phyloP scores from a whole-genome alignment of 2,329 filamentous ascomycete species.

The Nothophoma quercina region DNA sequence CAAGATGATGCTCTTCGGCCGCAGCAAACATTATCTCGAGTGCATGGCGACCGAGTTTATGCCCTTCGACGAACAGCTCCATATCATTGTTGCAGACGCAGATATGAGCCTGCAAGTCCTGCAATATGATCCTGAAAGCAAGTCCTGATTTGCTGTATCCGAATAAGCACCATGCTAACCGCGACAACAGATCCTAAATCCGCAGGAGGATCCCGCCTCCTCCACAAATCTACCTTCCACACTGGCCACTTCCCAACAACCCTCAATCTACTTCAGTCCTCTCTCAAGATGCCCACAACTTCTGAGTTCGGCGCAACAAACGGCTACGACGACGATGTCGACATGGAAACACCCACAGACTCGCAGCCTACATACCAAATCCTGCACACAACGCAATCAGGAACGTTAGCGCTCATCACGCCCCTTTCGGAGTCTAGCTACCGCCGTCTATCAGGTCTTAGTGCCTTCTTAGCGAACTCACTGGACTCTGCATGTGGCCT shows the following conservation, averaged over 20 bases:
- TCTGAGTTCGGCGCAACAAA: slow-evolving; percentile 33
- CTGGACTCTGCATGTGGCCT: slow-evolving; percentile 80
- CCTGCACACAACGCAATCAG: slow-evolving; percentile 61
- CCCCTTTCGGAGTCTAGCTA: slow-evolving; percentile 82
- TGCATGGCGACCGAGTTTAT: slow-evolving; percentile 86
- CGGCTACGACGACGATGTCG: slow-evolving; percentile 46
- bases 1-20: slow-evolving; percentile 91
- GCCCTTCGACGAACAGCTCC: slow-evolving; percentile 82
- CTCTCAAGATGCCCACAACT: slow-evolving; percentile 56
- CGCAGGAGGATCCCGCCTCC: slow-evolving; percentile 83
- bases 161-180: not conserved
- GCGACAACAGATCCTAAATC: slow-evolving; percentile 80
- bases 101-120: slow-evolving; percentile 87
- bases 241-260: slow-evolving; percentile 79
- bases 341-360: slow-evolving; percentile 16
- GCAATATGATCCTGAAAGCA: slow-evolving; percentile 94
- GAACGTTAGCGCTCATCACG: slow-evolving; percentile 77
- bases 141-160: slow-evolving; percentile 47
- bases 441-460: slow-evolving; percentile 80
- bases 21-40: slow-evolving; percentile 79
- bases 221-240: slow-evolving; percentile 88
- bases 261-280: slow-evolving; percentile 78
- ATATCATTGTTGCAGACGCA: slow-evolving; percentile 82
- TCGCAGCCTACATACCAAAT: slow-evolving; percentile 38
- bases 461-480: slow-evolving; percentile 78